These are phyloP conservation scores for Brassica cretica DNA, from an alignment of 345 rosid genomes.

Conservation along the genomic window DNA sequence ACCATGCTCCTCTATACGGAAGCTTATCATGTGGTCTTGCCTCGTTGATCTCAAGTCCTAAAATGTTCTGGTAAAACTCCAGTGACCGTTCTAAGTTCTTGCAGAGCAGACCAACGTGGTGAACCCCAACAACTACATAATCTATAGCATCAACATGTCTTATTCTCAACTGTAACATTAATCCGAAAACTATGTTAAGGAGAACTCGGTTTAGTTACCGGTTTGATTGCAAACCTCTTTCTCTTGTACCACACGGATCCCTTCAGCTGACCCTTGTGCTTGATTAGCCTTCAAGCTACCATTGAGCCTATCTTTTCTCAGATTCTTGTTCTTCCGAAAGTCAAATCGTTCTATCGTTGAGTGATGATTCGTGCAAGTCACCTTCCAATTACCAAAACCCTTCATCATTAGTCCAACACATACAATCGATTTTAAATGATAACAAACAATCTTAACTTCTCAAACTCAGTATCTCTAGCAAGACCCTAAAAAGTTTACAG, in stretches of 20 bases:
- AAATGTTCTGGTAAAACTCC: slow-evolving; percentile 74
- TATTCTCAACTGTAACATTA: not conserved
- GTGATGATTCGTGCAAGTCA: slow-evolving; percentile 21
- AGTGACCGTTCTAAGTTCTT: slow-evolving; percentile 83
- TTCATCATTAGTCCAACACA: slow-evolving; percentile 1
- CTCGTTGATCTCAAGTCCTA: slow-evolving; percentile 88
- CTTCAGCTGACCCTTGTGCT: slow-evolving; percentile 55
- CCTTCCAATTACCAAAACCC: slow-evolving; percentile 19
- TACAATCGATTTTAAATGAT: not conserved
- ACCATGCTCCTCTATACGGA: slow-evolving; percentile 91
- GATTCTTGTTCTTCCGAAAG: slow-evolving; percentile 28
- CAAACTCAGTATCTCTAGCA: not conserved
- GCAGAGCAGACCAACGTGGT: slow-evolving; percentile 89
- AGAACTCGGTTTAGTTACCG: slow-evolving; percentile 42
- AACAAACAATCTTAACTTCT: not conserved
- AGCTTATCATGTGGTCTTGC: slow-evolving; percentile 94
- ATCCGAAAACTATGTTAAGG: not conserved
- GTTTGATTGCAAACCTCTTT: slow-evolving; percentile 48
- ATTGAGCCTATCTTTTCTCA: slow-evolving; percentile 37
- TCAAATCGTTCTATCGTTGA: slow-evolving; percentile 31
- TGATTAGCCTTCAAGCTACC: slow-evolving; percentile 40
- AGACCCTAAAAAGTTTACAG: not conserved
- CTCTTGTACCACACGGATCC: slow-evolving; percentile 43
- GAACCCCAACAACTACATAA: slow-evolving; percentile 78
- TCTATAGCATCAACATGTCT: slow-evolving; percentile 44